These are phyloP conservation scores for Phyllosticta capitalensis DNA, from an alignment of 2,329 filamentous ascomycete genomes.

Conservation along the genomic window DNA sequence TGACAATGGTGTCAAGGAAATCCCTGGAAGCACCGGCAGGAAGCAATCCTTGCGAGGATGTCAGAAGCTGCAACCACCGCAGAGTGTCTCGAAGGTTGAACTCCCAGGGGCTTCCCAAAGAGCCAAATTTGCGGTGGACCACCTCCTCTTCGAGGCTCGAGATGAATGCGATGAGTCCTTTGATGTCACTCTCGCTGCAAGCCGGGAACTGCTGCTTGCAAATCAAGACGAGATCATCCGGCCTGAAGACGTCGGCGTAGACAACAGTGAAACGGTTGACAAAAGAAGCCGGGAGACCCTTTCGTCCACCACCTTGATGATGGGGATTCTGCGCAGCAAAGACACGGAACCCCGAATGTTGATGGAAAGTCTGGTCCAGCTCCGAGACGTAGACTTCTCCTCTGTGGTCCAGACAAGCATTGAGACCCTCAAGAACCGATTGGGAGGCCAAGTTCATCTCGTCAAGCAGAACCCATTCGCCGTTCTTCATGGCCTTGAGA, in stretches of 20 bases:
- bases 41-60: conserved; percentile 51
- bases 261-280: conserved; percentile 98
- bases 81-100: conserved; percentile 88
- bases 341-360: conserved; percentile 81
- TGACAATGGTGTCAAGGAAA: conserved; percentile 72
- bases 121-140: conserved; percentile 45
- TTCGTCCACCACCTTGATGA: conserved; percentile 90
- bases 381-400: conserved; percentile 94
- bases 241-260: conserved; percentile 81
- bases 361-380: conserved; percentile 84
- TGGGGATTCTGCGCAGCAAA: conserved; percentile 98
- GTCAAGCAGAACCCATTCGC: conserved; percentile 92
- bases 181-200: conserved; percentile 50
- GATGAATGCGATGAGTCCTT: conserved; percentile 69
- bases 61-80: conserved; percentile 71
- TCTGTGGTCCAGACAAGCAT: conserved; percentile 92
- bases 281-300: conserved; percentile 89
- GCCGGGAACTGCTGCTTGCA: conserved; percentile 66
- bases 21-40: conserved; percentile 53
- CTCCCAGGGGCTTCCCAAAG: conserved; percentile 74
- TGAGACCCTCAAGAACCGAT: conserved; percentile 89
- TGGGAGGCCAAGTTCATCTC: conserved; percentile 99
- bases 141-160: conserved; percentile 66
- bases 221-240: conserved; percentile 73
- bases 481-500: conserved; percentile 89